phyloP scores from a whole-genome alignment of 768 basidiomycete species.

The Paxillus involutus region DNA sequence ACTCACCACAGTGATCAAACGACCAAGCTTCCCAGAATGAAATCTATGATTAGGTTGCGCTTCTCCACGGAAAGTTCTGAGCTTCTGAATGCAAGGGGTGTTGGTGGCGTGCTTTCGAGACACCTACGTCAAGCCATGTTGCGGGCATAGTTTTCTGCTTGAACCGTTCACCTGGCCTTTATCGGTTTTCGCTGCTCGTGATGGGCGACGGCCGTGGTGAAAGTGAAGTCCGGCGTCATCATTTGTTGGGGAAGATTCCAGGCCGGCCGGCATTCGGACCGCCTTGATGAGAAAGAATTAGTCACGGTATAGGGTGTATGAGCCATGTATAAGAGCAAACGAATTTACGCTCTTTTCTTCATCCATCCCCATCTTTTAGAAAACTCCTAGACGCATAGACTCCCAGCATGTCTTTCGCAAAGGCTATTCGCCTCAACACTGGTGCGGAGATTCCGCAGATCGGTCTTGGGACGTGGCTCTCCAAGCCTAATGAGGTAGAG shows the following conservation, averaged over 20 bases:
- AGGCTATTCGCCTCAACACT: conserved; percentile 39
- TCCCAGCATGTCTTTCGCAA: conserved; percentile 21
- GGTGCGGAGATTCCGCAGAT: conserved; percentile 68
- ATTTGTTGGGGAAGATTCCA: neutral
- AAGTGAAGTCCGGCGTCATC: too few species aligned
- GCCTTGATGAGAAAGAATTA: neutral
- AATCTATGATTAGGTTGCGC: conserved; percentile 1
- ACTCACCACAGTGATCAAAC: neutral
- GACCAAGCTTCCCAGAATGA: neutral
- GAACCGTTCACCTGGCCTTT: too few species aligned
- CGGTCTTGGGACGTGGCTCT: conserved; percentile 83
- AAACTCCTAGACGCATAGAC: too few species aligned
- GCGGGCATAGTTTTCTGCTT: too few species aligned
- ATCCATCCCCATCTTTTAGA: neutral
- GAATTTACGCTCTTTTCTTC: neutral
- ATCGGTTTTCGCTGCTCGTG: too few species aligned
- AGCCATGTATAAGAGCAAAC: neutral
- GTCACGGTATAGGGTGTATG: neutral
- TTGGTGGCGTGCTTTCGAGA: too few species aligned
- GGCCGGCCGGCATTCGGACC: neutral
- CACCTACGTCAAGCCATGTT: too few species aligned
- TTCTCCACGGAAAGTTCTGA: neutral
- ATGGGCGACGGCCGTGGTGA: too few species aligned
- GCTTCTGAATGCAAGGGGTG: too few species aligned
- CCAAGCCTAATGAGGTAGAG: conserved; percentile 74